phyloP scores from a whole-genome alignment of 1,139 yeast genomes.

The Pichia terricola region DNA sequence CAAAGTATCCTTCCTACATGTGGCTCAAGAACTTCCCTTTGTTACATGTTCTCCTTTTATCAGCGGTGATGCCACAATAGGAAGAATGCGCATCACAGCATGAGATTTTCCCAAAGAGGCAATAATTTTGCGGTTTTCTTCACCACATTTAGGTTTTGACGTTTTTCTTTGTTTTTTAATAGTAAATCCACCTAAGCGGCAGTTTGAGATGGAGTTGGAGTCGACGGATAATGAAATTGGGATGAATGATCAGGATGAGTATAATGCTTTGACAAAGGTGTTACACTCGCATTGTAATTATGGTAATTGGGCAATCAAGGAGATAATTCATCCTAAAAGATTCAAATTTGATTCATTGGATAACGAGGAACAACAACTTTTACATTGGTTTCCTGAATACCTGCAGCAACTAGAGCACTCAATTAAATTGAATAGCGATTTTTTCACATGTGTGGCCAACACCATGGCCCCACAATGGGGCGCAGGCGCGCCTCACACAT shows the following conservation, averaged over 20 bases:
- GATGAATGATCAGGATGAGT: slow-evolving; percentile 15
- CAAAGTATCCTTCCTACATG: too few species aligned
- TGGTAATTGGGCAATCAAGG: slow-evolving; percentile 24
- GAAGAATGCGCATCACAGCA: too few species aligned
- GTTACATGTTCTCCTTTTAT: too few species aligned
- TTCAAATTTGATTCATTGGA: slow-evolving; percentile 30
- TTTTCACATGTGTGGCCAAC: slow-evolving; percentile 38
- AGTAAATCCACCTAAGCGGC: too few species aligned
- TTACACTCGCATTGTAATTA: slow-evolving; percentile 23
- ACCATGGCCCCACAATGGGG: slow-evolving; percentile 49
- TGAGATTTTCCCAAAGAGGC: too few species aligned
- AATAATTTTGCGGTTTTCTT: too few species aligned
- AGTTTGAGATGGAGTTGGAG: too few species aligned
- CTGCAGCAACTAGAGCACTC: slow-evolving; percentile 36
- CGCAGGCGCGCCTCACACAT: slow-evolving; percentile 28
- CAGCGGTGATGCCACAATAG: too few species aligned
- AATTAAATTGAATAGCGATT: slow-evolving; percentile 40
- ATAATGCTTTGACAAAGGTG: slow-evolving; percentile 22
- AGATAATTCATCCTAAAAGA: slow-evolving; percentile 25
- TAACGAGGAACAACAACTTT: slow-evolving; percentile 31
- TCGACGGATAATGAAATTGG: too few species aligned
- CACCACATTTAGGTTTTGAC: too few species aligned
- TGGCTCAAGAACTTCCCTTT: too few species aligned
- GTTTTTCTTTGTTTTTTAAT: too few species aligned
- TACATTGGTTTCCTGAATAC: slow-evolving; percentile 47